phyloP scores from a whole-genome alignment of 805 yeast species.

The Lachancea quebecensis region DNA sequence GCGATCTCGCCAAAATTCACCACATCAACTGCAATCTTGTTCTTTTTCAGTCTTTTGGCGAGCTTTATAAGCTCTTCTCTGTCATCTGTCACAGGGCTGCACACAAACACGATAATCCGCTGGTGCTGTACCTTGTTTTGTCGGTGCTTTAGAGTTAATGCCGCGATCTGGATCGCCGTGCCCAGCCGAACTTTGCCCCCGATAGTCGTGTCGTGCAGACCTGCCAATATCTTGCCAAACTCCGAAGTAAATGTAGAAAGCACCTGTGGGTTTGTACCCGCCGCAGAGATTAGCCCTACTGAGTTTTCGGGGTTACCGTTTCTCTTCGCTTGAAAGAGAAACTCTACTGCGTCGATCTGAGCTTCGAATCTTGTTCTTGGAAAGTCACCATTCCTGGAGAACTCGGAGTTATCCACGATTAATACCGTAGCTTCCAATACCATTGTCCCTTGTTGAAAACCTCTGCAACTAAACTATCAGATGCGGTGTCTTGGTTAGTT shows the following conservation, averaged over 20 bases:
- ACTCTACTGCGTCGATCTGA: slow-evolving; percentile 82
- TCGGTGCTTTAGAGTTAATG: slow-evolving; percentile 88
- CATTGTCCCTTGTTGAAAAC: slow-evolving; percentile 37
- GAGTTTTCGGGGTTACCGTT: slow-evolving; percentile 90
- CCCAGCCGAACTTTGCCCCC: slow-evolving; percentile 62
- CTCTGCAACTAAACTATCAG: not conserved
- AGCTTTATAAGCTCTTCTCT: slow-evolving; percentile 70
- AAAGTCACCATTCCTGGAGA: slow-evolving; percentile 92
- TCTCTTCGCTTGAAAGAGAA: slow-evolving; percentile 78
- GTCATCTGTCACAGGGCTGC: slow-evolving; percentile 66
- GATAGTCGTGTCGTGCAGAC: slow-evolving; percentile 72
- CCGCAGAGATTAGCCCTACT: slow-evolving; percentile 84
- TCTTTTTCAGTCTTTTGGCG: slow-evolving; percentile 90
- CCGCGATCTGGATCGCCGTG: slow-evolving; percentile 89
- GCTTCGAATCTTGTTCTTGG: slow-evolving; percentile 85
- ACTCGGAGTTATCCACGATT: slow-evolving; percentile 92
- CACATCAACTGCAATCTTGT: slow-evolving; percentile 81
- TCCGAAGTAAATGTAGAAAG: slow-evolving; percentile 81
- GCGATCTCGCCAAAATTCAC: slow-evolving; percentile 88
- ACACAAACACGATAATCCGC: slow-evolving; percentile 83
- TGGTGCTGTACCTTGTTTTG: slow-evolving; percentile 90
- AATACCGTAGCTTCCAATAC: slow-evolving; percentile 95
- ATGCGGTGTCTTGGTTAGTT: not conserved
- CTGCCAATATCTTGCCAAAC: slow-evolving; percentile 77
- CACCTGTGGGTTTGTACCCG: slow-evolving; percentile 83